Base-by-base conservation (phyloP, 2,329 filamentous ascomycete genomes). In the Colletotrichum magnum region DNA sequence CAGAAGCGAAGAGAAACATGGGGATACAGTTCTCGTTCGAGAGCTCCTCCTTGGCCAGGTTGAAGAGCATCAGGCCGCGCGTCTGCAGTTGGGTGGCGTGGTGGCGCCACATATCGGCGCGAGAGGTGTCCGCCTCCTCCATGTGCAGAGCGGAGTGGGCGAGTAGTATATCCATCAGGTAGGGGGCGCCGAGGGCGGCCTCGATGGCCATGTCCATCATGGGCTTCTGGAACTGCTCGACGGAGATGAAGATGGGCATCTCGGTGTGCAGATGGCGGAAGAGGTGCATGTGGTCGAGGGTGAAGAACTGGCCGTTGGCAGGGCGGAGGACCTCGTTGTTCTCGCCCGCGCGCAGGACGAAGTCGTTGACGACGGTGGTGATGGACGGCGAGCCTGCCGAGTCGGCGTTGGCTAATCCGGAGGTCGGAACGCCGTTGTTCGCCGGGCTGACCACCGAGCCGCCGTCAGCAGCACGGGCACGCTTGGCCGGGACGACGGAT, bases 1-100 rank as follows among this genome's bases (percentile, higher is more conserved):
- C 67, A 18, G 78, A 76, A 5, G 83, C 80, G 73, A 86, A 86
- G n/a, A 86, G 74, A 63, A 85, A 83, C 15, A 82, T 77, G 1
- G 82, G 79, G 21, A 84, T 73, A 47, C 77, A 80, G 56, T 77
- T 77, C 9, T 79, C 76, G 21, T 79, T 75, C 5, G 58, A 62
- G 52, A 70, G 13, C 16, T 73, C 64, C 6, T 60, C 54, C n/a
- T 68, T 58, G n/a, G 75, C 71, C 16, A 75, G 71, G 62, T 78
- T 78, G 67, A 79, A 80, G 6, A 75, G 60, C 13, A 72, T 69
- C 3, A 81, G 71, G 18, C 76, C 78, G 32, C 73, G 76, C 18
- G 70, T 75, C 41, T 77, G 76, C 18, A 78, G 70, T 24, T 78
- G 76, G 1, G 75, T 76, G 45, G 79, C 73, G 67, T 80, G 71